Conservation (phyloP, 768 basidiomycete genomes). For the Lyophyllum shimeji region DNA sequence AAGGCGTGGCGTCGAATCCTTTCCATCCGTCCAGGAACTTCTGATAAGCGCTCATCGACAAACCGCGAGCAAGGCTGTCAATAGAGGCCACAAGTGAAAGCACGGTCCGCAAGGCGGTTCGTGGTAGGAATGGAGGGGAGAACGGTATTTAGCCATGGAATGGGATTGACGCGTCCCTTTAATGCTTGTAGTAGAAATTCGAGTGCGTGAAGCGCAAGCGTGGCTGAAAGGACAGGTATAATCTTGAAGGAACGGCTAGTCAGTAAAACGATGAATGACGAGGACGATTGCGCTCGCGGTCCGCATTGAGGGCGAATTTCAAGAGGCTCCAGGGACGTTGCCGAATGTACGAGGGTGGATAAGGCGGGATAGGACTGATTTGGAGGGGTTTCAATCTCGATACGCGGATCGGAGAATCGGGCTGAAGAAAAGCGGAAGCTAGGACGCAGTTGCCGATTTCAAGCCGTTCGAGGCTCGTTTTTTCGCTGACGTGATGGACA, state of each 20-base stretch:
- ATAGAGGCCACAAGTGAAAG: constrained; percentile 21
- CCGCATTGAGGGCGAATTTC: constrained; percentile 7
- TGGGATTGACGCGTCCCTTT: constrained; percentile 23
- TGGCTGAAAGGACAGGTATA: no score
- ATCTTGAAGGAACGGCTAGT: no score
- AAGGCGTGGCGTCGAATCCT: constrained; percentile 22
- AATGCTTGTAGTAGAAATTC: constrained; percentile 20
- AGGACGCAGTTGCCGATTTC: neutral
- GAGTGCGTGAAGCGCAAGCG: constrained; percentile 14
- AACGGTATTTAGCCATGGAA: constrained; percentile 23
- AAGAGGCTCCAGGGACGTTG: constrained; percentile 1
- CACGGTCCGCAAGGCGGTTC: constrained; percentile 18
- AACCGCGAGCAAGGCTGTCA: constrained; percentile 24
- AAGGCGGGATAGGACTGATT: neutral
- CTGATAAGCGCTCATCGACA: constrained; percentile 19
- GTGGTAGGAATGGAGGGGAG: constrained; percentile 17
- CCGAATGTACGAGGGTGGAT: neutral
- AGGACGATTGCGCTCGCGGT: constrained; percentile 6
- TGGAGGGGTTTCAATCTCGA: neutral
- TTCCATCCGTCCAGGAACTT: constrained; percentile 21
- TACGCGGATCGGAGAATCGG: neutral
- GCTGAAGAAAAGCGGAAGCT: neutral
- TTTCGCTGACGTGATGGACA: neutral
- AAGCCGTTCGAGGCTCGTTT: neutral
- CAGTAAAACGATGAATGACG: constrained; percentile 7